These are phyloP conservation scores for Aspergillus ochraceus DNA, from an alignment of 2,329 filamentous ascomycete species.

Conservation along the genomic window DNA sequence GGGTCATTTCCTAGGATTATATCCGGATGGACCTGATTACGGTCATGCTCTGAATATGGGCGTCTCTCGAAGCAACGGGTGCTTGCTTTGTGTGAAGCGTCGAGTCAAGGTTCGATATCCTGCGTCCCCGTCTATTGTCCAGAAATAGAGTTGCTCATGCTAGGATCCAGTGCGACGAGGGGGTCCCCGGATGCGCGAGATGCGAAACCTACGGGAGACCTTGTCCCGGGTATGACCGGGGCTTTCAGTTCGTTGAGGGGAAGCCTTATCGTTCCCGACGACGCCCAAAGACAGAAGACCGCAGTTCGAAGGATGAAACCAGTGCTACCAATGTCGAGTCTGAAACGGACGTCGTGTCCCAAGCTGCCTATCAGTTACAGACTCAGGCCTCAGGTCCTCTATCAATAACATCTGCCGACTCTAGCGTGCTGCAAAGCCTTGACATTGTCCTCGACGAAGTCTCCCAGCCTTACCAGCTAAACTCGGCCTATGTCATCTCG, in stretches of 20 bases:
- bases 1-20: too few relatives aligned
- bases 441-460: constrained; percentile 24
- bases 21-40: not conserved
- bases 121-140: not conserved
- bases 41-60: constrained; percentile 15
- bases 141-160: constrained; percentile 2
- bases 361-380: constrained; percentile 1
- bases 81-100: constrained; percentile 27
- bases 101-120: constrained; percentile 25
- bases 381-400: not conserved
- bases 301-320: not conserved
- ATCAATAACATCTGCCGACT: constrained; percentile 7
- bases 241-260: constrained; percentile 36
- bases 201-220: constrained; percentile 34
- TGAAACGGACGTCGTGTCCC: not conserved
- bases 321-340: not conserved
- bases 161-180: constrained; percentile 34
- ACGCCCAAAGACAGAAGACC: constrained; percentile 1
- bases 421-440: constrained; percentile 25
- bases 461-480: constrained; percentile 17
- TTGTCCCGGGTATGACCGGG: constrained; percentile 35
- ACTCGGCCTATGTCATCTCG: constrained; percentile 18
- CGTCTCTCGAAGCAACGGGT: constrained; percentile 27
- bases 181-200: constrained; percentile 30
- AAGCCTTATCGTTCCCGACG: constrained; percentile 27